phyloP scores from a whole-genome alignment of 1,284 basidiomycete species.

The Bondarzewia mesenterica region DNA sequence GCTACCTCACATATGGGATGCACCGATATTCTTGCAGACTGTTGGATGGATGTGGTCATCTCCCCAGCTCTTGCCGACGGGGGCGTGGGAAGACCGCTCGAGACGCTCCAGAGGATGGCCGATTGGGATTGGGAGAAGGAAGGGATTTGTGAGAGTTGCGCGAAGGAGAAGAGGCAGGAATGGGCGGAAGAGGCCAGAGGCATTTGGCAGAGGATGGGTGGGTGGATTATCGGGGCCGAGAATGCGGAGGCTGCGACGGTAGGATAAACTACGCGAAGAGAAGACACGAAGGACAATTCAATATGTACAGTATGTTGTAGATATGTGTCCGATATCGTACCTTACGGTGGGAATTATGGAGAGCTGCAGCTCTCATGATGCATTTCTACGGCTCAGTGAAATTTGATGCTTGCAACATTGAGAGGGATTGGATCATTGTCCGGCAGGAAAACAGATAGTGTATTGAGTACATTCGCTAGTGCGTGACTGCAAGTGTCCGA shows the following conservation, averaged over 20 bases:
- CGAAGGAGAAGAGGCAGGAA: constrained; percentile 49
- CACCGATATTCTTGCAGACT: constrained; percentile 59
- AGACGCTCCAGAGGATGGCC: constrained; percentile 53
- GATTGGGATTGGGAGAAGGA: constrained; percentile 45
- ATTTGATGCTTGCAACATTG: too few relatives aligned
- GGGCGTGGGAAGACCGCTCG: constrained; percentile 58
- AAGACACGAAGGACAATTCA: too few relatives aligned
- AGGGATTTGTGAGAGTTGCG: constrained; percentile 53
- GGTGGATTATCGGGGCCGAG: constrained; percentile 35
- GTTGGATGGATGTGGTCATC: constrained; percentile 62
- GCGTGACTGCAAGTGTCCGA: too few relatives aligned
- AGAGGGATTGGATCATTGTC: too few relatives aligned
- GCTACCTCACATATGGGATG: constrained; percentile 63
- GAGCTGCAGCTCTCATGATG: too few relatives aligned
- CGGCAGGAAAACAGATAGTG: too few relatives aligned
- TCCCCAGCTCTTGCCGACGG: constrained; percentile 48
- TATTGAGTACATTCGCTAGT: too few relatives aligned
- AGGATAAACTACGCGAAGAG: too few relatives aligned
- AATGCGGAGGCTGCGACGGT: not conserved
- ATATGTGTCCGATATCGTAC: too few relatives aligned
- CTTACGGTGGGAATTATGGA: too few relatives aligned
- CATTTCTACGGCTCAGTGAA: too few relatives aligned
- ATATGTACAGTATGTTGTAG: too few relatives aligned
- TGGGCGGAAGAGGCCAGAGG: constrained; percentile 43
- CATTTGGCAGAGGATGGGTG: constrained; percentile 35